A percentile compares a stretch with the other conserved stretches of the same genome.
Evolutionary conservation across 306 rosid species (phyloP).

Genomic region (Acacia confusa): DNA sequence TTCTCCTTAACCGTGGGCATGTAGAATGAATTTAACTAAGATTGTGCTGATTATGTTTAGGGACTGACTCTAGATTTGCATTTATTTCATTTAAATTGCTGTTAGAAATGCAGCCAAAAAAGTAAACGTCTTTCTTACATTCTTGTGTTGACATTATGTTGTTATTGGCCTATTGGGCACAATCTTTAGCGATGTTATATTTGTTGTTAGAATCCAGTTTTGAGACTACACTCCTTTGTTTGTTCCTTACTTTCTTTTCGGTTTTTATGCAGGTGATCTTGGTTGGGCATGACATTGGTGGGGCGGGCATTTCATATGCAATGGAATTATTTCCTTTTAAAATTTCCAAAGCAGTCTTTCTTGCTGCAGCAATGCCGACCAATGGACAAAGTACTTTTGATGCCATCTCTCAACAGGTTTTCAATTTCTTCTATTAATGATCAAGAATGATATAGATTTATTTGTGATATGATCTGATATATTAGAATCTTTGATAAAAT

Average conservation of each 20-base stretch:
- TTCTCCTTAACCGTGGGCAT: not conserved
- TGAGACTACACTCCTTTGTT: not conserved
- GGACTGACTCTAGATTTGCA: not conserved
- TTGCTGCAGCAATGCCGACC: constrained; percentile 89
- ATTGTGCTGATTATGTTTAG: constrained; percentile 8
- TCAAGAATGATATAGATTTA: constrained; percentile 28
- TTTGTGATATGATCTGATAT: not conserved
- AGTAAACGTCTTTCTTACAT: not conserved
- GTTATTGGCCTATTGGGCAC: not conserved
- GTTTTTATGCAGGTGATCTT: constrained; percentile 69
- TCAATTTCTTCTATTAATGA: constrained; percentile 13
- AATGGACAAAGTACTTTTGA: constrained; percentile 85
- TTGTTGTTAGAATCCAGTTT: constrained; percentile 8
- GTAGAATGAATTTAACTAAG: not conserved
- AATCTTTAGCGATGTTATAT: not conserved
- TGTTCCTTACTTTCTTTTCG: constrained; percentile 28
- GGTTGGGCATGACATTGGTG: constrained; percentile 99
- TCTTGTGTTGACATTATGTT: not conserved
- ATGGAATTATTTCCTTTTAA: constrained; percentile 82
- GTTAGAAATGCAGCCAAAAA: not conserved
- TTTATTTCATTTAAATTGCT: not conserved
- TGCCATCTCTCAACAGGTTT: constrained; percentile 88
- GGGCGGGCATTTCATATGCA: constrained; percentile 83
- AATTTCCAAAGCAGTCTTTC: constrained; percentile 80
- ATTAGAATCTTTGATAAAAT: constrained; percentile 14